A percentile compares a stretch with the other conserved stretches of the same genome.
These are phyloP conservation scores for Typha latifolia DNA, from an alignment of 176 grass and related monocot genomes.

Conservation along the genomic window DNA sequence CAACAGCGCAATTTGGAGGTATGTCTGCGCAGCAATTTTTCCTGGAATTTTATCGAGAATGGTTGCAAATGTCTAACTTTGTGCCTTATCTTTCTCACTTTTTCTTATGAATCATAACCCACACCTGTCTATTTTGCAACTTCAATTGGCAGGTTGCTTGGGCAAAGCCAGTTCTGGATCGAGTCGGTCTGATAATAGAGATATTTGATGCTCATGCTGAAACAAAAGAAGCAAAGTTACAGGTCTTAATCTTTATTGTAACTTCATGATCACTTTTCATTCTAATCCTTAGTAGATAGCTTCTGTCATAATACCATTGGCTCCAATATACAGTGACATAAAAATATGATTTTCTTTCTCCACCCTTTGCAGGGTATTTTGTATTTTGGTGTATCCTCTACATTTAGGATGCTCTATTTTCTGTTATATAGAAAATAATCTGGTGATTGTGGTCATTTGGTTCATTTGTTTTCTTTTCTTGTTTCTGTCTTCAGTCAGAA, in stretches of 20 bases:
- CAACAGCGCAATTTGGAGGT: conserved; percentile 94
- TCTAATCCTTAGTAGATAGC: no score
- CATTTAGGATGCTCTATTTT: neutral
- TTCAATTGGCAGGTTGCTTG: conserved; percentile 48
- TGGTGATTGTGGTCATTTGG: conserved; percentile 5
- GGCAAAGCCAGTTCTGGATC: conserved; percentile 76
- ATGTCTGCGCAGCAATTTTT: conserved; percentile 21
- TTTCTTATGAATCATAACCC: neutral
- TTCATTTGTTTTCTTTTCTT: conserved; percentile 17
- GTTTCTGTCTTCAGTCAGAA: conserved; percentile 47
- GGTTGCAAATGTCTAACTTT: neutral
- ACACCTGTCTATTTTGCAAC: conserved; percentile 15
- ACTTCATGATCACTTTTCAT: conserved; percentile 2
- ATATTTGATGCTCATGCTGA: conserved; percentile 98
- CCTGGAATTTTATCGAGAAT: neutral
- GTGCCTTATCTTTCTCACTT: neutral
- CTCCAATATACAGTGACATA: no score
- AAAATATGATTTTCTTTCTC: no score
- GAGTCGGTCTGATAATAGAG: conserved; percentile 90
- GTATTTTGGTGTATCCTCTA: neutral
- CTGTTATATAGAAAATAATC: conserved; percentile 15
- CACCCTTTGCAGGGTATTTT: no score
- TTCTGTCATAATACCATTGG: no score
- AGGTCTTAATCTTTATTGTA: conserved; percentile 34
- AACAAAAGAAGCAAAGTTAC: conserved; percentile 95